Evolutionary conservation across 1,284 basidiomycete species (phyloP), one percentile per base, ranked within the genome.

Genomic region (Malassezia equina): DNA sequence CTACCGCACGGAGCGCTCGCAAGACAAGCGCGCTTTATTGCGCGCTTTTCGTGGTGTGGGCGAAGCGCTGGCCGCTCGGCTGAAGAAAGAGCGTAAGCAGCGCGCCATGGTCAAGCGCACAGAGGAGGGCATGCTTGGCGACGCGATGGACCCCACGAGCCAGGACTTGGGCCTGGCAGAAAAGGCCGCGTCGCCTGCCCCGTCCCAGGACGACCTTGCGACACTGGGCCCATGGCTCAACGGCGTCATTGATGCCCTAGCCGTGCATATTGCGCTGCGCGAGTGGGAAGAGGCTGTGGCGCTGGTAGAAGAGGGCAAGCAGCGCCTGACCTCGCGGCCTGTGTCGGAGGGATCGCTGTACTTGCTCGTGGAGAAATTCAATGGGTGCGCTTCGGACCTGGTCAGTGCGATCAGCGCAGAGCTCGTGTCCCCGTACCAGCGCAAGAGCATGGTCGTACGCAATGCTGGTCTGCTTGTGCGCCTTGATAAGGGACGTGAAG

Each of bases 241-340:
- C 51, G 89, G 94, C 59, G 90, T 89, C 77, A 83, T 85, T 3
- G 94, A 98, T 72, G 84, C 93, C 44, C 77, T 96, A 8, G 87
- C 88, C 0, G 90, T 98, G 13, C 83, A 88, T 2, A 91, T 96
- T 59, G 88, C 91, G 1, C 78, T 90, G 46, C 81, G 88, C 46
- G 83, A 89, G 64, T 96, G 90, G 86, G 84, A 86, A 28, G 83
- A 85, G 65, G 90, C 90, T 0, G 86, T 88, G 11, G 78, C 78
- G 11, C 78, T 94, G 2, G 83, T 95, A 8, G 88, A 93, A 67
- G 82, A 87, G 76, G 88, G 89, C 23, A 36, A 40, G 29, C 27
- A 28, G 2, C 42, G 33, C 1, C 44, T 85, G 84, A 85, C 29
- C 82, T 86, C 71, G 77, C 78, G 27, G 83, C 53, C 82, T 79